Evolutionary conservation across 768 basidiomycete species (phyloP).

Genomic region (Boletus rex-veris): DNA sequence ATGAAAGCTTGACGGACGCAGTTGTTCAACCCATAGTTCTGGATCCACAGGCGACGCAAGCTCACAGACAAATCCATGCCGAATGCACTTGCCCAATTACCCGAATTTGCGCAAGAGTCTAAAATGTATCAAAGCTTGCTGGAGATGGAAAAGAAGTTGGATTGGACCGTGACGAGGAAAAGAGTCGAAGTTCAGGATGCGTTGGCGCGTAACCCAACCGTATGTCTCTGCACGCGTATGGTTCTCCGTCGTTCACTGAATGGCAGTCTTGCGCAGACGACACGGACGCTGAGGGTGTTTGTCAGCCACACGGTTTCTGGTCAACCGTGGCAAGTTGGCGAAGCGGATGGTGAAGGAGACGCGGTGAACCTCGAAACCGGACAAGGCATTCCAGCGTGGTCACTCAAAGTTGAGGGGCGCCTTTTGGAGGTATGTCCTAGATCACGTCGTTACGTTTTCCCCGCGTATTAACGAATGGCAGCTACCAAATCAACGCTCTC

Average conservation of each 20-base stretch:
- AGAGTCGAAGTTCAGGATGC: constrained; percentile 89
- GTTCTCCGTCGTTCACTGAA: constrained; percentile 1
- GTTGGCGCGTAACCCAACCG: constrained; percentile 68
- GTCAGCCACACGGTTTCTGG: constrained; percentile 83
- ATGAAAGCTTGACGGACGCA: neutral
- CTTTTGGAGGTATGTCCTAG: constrained; percentile 63
- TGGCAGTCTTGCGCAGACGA: constrained; percentile 50
- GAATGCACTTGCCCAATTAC: constrained; percentile 67
- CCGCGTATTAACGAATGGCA: constrained; percentile 21
- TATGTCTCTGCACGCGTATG: constrained; percentile 1
- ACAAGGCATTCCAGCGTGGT: constrained; percentile 87
- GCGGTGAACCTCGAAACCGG: constrained; percentile 70
- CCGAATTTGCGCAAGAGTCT: constrained; percentile 77
- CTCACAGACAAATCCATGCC: constrained; percentile 78
- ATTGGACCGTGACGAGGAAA: constrained; percentile 94
- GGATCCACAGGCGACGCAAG: constrained; percentile 59
- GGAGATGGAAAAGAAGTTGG: constrained; percentile 86
- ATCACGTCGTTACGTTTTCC: neutral
- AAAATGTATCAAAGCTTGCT: constrained; percentile 82
- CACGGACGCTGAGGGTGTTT: constrained; percentile 81
- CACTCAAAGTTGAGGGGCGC: constrained; percentile 82
- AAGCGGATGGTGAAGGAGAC: constrained; percentile 31
- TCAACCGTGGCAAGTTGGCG: constrained; percentile 78
- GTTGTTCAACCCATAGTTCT: neutral
- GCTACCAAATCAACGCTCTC: constrained; percentile 58